Evolutionary conservation across 352 stramenopile genomes (phyloP).

Genomic region (Hyaloperonospora arabidopsidis): DNA sequence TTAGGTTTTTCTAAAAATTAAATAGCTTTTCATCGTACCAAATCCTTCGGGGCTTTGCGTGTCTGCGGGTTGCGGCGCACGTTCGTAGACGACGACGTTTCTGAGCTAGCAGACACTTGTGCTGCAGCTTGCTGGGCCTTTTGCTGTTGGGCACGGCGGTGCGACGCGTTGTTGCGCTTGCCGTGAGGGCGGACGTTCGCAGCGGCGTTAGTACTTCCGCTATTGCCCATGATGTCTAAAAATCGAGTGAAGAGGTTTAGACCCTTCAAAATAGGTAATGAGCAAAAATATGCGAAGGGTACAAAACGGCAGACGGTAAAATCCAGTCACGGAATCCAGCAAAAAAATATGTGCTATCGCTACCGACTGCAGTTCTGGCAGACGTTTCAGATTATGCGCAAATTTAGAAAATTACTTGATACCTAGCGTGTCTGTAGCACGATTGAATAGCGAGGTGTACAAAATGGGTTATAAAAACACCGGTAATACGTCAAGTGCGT

Average conservation of each 20-base stretch:
- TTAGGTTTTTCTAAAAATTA: background rate
- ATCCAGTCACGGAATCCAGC: no score
- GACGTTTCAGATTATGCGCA: no score
- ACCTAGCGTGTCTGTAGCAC: no score
- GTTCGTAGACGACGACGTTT: constrained; percentile 22
- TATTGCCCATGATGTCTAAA: constrained; percentile 54
- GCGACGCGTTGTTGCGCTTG: constrained; percentile 38
- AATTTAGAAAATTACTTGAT: no score
- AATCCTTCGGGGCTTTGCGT: constrained; percentile 59
- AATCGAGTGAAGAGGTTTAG: constrained; percentile 14
- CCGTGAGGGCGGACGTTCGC: constrained; percentile 32
- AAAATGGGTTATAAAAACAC: no score
- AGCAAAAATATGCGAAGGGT: no score
- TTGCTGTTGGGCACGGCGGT: constrained; percentile 37
- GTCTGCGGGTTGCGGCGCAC: constrained; percentile 33
- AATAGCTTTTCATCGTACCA: constrained; percentile 31
- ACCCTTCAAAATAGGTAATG: background rate
- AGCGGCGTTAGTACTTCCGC: constrained; percentile 28
- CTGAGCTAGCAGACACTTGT: constrained; percentile 6
- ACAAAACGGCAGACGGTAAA: background rate
- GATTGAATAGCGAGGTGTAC: no score
- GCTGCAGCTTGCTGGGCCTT: constrained; percentile 18
- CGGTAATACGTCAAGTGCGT: no score
- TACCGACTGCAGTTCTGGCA: no score
- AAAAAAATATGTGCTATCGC: no score